Evolutionary conservation across 805 yeast species (phyloP), one percentile per base, ranked within the genome.

Genomic region (Debaryomyces maramus): DNA sequence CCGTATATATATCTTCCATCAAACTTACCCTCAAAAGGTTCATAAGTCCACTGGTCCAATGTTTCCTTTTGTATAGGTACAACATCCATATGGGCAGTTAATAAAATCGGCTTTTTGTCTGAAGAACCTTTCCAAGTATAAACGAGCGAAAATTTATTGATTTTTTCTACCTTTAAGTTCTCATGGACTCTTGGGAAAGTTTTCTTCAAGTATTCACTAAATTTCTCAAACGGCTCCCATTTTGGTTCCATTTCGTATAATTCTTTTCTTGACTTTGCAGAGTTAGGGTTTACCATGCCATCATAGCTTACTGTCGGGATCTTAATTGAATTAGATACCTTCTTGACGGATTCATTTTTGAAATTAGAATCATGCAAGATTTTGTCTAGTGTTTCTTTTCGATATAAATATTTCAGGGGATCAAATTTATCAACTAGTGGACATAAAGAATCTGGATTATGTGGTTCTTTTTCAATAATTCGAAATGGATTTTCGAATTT

Each of bases 51-150:
- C 37, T 62, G 57, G 24, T 51, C 46, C 40, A 75, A 39, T 1
- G 73, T 67, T 21, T 63, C 71, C 33, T 53, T 51, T 36, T 60
- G 67, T 15, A 68, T 68, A 1, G 73, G 73, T 6, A 68, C 73
- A 26, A 68, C 73, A 39, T 68, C 73, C 44, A 58, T 63, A 48
- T 68, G 73, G 4, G 70, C 73, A 15, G 70, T 46, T 34, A 68
- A 52, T 41, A 68, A 44, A 11, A 68, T 51, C 7, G 73, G 73
- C 40, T 63, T 59, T 47, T 58, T 57, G 9, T 45, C 30, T 15
- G 56, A 42, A 3, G 55, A 36, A 7, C 73, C 73, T 39, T 66
- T 41, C 72, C 71, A 67, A 18, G 70, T 60, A 40, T 53, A 61
- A 8, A 68, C 61, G 26, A 68, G 52, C n/a, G 61, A 65, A 36